These are phyloP conservation scores for Postia placenta DNA, from an alignment of 768 basidiomycete species.

Conservation along the genomic window DNA sequence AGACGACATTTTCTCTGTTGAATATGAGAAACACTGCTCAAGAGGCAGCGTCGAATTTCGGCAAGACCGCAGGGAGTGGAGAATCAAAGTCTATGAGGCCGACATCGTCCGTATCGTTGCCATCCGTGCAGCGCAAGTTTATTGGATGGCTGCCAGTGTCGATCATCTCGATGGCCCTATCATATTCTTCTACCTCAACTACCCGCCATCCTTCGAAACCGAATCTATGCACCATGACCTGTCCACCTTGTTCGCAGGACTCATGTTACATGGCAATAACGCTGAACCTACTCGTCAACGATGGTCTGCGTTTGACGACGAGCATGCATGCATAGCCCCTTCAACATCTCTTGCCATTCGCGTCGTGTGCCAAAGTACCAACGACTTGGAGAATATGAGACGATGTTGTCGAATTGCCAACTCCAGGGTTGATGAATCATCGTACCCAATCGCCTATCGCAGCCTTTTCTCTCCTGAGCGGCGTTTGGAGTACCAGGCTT, in stretches of 20 bases:
- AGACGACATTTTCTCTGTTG: constrained; percentile 50
- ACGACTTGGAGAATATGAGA: constrained; percentile 34
- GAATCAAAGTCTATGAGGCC: constrained; percentile 23
- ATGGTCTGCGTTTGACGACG: constrained; percentile 29
- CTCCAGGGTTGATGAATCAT: constrained; percentile 23
- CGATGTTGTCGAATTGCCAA: constrained; percentile 33
- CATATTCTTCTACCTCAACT: constrained; percentile 38
- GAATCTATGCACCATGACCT: background rate
- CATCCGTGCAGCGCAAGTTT: constrained; percentile 40
- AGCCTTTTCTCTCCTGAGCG: constrained; percentile 36
- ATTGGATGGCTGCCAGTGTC: constrained; percentile 29
- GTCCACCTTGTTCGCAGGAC: background rate
- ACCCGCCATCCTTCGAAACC: constrained; percentile 35
- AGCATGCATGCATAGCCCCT: constrained; percentile 40
- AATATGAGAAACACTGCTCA: constrained; percentile 40
- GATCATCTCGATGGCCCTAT: constrained; percentile 19
- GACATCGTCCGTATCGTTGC: constrained; percentile 28
- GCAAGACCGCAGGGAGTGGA: constrained; percentile 41
- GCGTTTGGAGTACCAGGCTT: constrained; percentile 26
- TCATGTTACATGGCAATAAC: background rate
- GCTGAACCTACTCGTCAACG: constrained; percentile 24
- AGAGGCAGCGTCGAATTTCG: constrained; percentile 30
- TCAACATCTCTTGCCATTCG: constrained; percentile 50
- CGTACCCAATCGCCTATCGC: constrained; percentile 35
- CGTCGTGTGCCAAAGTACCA: constrained; percentile 33